phyloP scores from a whole-genome alignment of 169 alveolate species.

The Ichthyophthirius multifiliis region DNA sequence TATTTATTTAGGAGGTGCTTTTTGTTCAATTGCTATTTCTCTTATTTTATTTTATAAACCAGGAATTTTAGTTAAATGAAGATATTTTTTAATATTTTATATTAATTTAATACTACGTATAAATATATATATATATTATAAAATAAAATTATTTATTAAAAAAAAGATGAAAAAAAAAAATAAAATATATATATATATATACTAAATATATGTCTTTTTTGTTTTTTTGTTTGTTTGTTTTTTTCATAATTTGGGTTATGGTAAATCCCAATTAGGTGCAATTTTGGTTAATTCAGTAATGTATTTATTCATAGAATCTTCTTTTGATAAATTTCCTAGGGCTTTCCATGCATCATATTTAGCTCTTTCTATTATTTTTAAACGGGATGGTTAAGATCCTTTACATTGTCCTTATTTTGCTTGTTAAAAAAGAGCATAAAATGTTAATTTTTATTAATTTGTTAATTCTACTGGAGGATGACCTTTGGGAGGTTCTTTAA shows the following conservation, averaged over 20 bases:
- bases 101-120: too few relatives aligned
- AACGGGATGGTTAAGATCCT: conserved; percentile 49
- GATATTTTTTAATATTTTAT: too few relatives aligned
- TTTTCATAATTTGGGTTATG: conserved; percentile 11
- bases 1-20: conserved; percentile 11
- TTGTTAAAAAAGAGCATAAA: conserved; percentile 47
- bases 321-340: conserved; percentile 33
- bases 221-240: too few relatives aligned
- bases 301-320: conserved; percentile 42
- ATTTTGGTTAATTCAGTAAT: conserved; percentile 24
- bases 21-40: conserved; percentile 4
- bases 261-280: conserved; percentile 33
- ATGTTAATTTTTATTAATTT: conserved; percentile 32
- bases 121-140: too few relatives aligned
- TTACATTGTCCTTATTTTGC: conserved; percentile 42
- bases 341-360: conserved; percentile 63
- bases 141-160: too few relatives aligned
- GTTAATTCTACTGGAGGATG: conserved; percentile 17
- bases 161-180: too few relatives aligned
- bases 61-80: conserved; percentile 43
- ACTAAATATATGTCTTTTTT: too few relatives aligned
- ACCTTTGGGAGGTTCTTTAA: neutral
- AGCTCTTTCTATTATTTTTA: conserved; percentile 55
- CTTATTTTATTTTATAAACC: conserved; percentile 35
- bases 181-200: too few relatives aligned